Evolutionary conservation across 495 filamentous ascomycete genomes (phyloP).

Genomic region (Immersiella caudata): DNA sequence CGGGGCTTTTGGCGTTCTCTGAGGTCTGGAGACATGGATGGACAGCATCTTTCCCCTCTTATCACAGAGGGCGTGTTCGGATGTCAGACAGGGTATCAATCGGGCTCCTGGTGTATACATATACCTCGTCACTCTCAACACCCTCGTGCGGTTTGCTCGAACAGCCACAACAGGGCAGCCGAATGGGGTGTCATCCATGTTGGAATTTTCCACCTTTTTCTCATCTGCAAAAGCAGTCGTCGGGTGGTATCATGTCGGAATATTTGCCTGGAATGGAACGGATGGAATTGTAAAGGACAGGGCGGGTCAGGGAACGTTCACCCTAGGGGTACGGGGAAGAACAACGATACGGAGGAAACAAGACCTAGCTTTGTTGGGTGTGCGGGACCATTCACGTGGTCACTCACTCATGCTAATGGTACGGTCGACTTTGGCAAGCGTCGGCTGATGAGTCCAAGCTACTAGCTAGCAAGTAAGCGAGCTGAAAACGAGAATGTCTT

Average conservation of each 20-base stretch:
- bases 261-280: too few relatives aligned
- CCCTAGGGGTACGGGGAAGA: too few relatives aligned
- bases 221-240: too few relatives aligned
- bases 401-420: neutral
- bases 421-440: conserved; percentile 11
- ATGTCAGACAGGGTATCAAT: neutral
- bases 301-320: too few relatives aligned
- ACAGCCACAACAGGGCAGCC: neutral
- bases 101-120: neutral
- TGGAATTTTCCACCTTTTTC: neutral
- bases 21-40: neutral
- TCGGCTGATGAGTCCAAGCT: neutral
- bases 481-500: neutral
- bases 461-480: too few relatives aligned
- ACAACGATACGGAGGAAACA: too few relatives aligned
- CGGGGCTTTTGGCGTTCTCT: neutral
- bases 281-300: too few relatives aligned
- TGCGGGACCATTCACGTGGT: neutral
- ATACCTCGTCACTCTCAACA: neutral
- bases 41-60: neutral
- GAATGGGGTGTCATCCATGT: neutral
- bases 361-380: too few relatives aligned
- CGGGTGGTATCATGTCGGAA: too few relatives aligned
- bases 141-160: neutral
- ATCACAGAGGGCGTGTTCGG: neutral